Base-by-base conservation (phyloP, 805 yeast genomes). In the Candida oleophila region DNA sequence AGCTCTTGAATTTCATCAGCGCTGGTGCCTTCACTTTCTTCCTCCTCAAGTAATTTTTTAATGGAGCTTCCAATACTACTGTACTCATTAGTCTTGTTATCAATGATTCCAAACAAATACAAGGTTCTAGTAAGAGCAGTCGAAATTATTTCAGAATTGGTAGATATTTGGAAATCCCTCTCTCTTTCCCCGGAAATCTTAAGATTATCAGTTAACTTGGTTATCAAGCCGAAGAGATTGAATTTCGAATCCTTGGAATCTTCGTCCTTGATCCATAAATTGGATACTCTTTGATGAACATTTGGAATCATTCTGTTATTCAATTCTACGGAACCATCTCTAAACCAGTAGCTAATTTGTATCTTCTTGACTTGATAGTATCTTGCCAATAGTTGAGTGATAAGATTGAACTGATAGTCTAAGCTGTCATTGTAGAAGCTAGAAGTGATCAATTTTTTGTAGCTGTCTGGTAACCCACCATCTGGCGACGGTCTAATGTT, bases 321-420 rank as follows among this genome's bases (percentile, higher is more conserved):
- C 22, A 85, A 60, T 44, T 73, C 75, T 20, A 66, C 54, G 44
- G 38, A 56, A 48, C 68, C 60, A 51, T 81, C 75, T 39, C 63
- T 61, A 67, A 72, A 85, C 85, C 86, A 85, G 49, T 68, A 78
- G 15, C 68, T 61, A 21, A 77, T 78, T 38, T 74, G 68, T 34
- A 88, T 74, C 46, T 77, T 81, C 59, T 85, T 87, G 49, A 79
- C 84, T 61, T 91, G 97, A 62, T 82, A 89, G 65, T 88, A 92
- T 60, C 98, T 82, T 52, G 89, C 84, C 55, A 90, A 76, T 21
- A 84, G 78, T 54, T 81, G 83, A 14, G 95, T 81, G 19, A 91
- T 66, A 43, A 88, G 67, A 52, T 85, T 84, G 47, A 88, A 71
- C 44, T 83, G 82, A 54, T 77, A 74, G 45, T 85, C 83, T 46